Conservation (phyloP, 768 basidiomycete species). For the Suillus subalutaceus region DNA sequence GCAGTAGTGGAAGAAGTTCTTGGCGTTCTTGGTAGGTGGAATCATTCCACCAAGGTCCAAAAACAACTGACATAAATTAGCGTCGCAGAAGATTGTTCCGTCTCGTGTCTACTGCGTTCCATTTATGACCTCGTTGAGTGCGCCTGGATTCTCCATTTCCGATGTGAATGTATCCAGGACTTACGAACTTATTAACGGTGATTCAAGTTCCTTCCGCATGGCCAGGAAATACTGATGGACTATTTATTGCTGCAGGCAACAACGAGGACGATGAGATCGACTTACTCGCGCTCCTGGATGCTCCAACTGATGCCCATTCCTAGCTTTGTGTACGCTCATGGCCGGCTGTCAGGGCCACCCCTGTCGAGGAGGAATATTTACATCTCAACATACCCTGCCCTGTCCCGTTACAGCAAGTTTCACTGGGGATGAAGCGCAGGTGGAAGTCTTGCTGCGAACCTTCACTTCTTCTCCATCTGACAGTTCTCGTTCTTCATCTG, state of each 20-base stretch:
- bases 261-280: constrained; percentile 11
- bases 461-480: background rate
- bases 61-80: constrained; percentile 21
- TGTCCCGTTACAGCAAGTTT: no score
- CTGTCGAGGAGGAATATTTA: background rate
- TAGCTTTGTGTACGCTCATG: constrained; percentile 43
- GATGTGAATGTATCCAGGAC: constrained; percentile 47
- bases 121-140: constrained; percentile 64
- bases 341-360: constrained; percentile 16
- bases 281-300: constrained; percentile 42
- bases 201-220: background rate
- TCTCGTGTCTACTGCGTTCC: constrained; percentile 47
- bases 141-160: constrained; percentile 60
- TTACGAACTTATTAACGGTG: constrained; percentile 19
- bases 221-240: background rate
- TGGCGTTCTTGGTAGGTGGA: constrained; percentile 43
- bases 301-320: constrained; percentile 44
- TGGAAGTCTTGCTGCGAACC: background rate
- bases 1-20: constrained; percentile 49
- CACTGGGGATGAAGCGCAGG: background rate
- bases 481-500: background rate
- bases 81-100: constrained; percentile 34
- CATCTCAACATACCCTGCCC: no score
- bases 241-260: background rate
- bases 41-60: background rate